Conservation (phyloP, 2,329 filamentous ascomycete genomes). For the Fusarium sambucinum region DNA sequence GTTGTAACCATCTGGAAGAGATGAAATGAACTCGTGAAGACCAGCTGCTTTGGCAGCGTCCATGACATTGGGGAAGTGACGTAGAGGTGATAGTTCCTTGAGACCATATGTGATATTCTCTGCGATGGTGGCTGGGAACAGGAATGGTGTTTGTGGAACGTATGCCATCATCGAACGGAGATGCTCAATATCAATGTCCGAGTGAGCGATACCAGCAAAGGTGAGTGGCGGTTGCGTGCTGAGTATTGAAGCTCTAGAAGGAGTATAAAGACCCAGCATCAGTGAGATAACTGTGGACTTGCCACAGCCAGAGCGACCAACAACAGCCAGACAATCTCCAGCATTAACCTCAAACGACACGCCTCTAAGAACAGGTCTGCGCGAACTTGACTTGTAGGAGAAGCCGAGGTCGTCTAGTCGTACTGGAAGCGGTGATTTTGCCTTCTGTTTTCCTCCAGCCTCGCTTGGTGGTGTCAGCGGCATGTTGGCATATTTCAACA, state of each 20-base stretch:
- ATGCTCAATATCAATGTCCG: constrained; percentile 68
- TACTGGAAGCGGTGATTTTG: constrained; percentile 58
- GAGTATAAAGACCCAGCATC: constrained; percentile 76
- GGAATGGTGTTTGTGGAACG: constrained; percentile 76
- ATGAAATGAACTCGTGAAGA: constrained; percentile 81
- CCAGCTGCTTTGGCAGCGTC: constrained; percentile 69
- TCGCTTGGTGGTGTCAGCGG: constrained; percentile 68
- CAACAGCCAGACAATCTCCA: constrained; percentile 79
- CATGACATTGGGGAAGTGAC: constrained; percentile 59
- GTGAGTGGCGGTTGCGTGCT: constrained; percentile 58
- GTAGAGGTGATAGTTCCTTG: constrained; percentile 63
- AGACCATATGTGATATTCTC: constrained; percentile 89
- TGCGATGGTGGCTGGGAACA: constrained; percentile 82
- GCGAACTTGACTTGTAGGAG: constrained; percentile 72
- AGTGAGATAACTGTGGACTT: constrained; percentile 87
- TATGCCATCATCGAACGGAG: constrained; percentile 73
- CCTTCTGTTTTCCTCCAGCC: constrained; percentile 57
- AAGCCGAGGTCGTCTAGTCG: constrained; percentile 71
- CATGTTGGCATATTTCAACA: constrained; percentile 77
- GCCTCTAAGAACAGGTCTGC: constrained; percentile 67
- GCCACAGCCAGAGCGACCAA: constrained; percentile 87
- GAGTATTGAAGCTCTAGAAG: constrained; percentile 37
- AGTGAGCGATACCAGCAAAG: constrained; percentile 69
- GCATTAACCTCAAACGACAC: constrained; percentile 74
- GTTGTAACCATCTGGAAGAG: constrained; percentile 69